These are phyloP conservation scores for Agaricus sinodeliciosus DNA, from an alignment of 768 basidiomycete species.

Conservation along the genomic window DNA sequence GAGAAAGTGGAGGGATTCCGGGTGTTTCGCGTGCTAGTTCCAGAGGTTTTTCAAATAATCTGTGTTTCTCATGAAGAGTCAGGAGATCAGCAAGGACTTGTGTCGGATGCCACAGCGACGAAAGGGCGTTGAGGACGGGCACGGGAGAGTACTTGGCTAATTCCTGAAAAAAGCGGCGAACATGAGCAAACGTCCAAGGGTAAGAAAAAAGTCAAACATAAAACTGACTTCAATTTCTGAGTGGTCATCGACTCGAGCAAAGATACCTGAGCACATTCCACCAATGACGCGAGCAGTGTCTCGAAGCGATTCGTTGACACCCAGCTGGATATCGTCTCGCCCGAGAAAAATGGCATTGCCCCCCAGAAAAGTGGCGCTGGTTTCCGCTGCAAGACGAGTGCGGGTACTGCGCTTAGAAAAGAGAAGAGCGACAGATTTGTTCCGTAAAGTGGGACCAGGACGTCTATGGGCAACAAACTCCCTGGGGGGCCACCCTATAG, in stretches of 20 bases:
- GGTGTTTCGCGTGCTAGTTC: constrained; percentile 15
- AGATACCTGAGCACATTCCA: constrained; percentile 94
- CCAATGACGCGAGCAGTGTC: constrained; percentile 88
- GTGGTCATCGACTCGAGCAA: constrained; percentile 93
- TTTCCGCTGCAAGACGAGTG: constrained; percentile 86
- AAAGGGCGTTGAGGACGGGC: constrained; percentile 94
- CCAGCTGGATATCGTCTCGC: constrained; percentile 86
- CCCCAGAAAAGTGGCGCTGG: constrained; percentile 69
- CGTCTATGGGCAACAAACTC: constrained; percentile 39
- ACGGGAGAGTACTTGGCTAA: constrained; percentile 86
- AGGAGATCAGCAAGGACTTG: constrained; percentile 92
- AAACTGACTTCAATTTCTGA: constrained; percentile 79
- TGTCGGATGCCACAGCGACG: constrained; percentile 93
- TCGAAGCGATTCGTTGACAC: constrained; percentile 83
- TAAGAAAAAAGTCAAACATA: background rate
- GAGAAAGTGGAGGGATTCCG: constrained; percentile 47
- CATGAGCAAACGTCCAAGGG: background rate
- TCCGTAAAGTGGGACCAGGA: constrained; percentile 70
- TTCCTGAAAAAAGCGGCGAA: constrained; percentile 46
- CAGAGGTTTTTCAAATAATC: constrained; percentile 36
- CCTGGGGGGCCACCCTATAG: constrained; percentile 32
- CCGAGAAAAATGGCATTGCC: constrained; percentile 90
- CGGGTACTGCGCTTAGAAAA: constrained; percentile 94
- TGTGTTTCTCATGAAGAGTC: constrained; percentile 74
- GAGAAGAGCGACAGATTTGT: constrained; percentile 81